Evolutionary conservation across 768 basidiomycete genomes (phyloP).

Genomic region (Amanita pseudoporphyria): DNA sequence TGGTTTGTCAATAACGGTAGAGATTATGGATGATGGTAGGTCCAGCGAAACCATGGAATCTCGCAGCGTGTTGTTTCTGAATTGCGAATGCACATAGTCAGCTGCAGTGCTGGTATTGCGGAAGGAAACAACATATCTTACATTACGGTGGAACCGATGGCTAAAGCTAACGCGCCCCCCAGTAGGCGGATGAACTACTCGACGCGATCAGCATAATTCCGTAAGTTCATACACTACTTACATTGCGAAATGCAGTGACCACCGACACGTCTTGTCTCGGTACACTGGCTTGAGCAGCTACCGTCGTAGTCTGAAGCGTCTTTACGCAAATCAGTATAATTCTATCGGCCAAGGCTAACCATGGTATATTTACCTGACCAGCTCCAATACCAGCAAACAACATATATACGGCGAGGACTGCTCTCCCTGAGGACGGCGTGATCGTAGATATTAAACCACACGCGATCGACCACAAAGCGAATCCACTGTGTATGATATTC

Average conservation of each 20-base stretch:
- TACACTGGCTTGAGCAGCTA: conserved; percentile 68
- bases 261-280: conserved; percentile 66
- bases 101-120: not conserved
- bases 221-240: conserved; percentile 15
- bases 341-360: not conserved
- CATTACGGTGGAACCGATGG: conserved; percentile 53
- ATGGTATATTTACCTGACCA: conserved; percentile 34
- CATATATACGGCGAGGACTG: conserved; percentile 49
- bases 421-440: conserved; percentile 34
- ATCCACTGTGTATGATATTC: conserved; percentile 55
- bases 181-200: conserved; percentile 55
- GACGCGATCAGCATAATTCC: conserved; percentile 1
- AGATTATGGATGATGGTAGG: conserved; percentile 20
- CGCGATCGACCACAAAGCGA: conserved; percentile 58
- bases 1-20: conserved; percentile 25
- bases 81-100: too few species aligned
- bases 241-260: conserved; percentile 60
- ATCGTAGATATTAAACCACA: conserved; percentile 65
- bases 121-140: conserved; percentile 11
- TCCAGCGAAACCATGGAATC: not conserved
- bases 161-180: conserved; percentile 61
- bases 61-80: conserved; percentile 18
- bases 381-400: conserved; percentile 50
- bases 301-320: conserved; percentile 56
- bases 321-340: conserved; percentile 13